These are phyloP conservation scores for Pelagophyceae sp. DNA, from an alignment of 352 stramenopile species.

Conservation along the genomic window DNA sequence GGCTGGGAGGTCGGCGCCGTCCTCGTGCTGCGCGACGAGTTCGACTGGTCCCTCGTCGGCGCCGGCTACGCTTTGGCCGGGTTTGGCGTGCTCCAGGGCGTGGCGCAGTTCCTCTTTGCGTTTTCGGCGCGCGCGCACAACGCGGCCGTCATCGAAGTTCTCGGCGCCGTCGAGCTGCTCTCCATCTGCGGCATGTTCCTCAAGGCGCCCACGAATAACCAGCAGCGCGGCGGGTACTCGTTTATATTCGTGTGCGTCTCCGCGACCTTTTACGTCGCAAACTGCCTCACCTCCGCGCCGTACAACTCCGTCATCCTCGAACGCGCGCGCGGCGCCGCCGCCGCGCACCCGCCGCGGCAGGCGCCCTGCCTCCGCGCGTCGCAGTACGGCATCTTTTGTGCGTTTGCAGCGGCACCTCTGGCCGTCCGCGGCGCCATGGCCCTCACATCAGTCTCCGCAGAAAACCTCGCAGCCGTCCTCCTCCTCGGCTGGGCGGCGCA, in stretches of 20 bases:
- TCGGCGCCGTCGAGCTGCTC: neutral
- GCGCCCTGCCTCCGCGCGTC: neutral
- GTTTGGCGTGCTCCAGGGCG: neutral
- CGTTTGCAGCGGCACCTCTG: neutral
- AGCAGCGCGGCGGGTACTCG: neutral
- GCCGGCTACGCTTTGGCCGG: neutral
- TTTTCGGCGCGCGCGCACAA: neutral
- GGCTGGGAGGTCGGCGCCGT: conserved; percentile 7
- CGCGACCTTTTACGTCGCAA: neutral
- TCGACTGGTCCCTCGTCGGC: neutral
- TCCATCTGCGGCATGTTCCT: neutral
- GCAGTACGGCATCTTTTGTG: conserved; percentile 6
- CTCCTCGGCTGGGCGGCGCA: neutral
- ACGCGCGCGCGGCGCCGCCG: neutral
- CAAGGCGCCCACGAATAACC: neutral
- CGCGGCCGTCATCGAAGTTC: neutral
- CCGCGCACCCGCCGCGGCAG: neutral
- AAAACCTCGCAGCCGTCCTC: neutral
- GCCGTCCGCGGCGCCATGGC: neutral
- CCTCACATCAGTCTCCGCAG: too few relatives aligned
- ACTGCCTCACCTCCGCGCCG: neutral
- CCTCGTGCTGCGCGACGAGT: neutral
- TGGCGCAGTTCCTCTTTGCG: neutral
- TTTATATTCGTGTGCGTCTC: neutral
- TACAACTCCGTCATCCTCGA: neutral